These are phyloP conservation scores for Silybum marianum DNA, from an alignment of 129 eudicot genomes.

Conservation along the genomic window DNA sequence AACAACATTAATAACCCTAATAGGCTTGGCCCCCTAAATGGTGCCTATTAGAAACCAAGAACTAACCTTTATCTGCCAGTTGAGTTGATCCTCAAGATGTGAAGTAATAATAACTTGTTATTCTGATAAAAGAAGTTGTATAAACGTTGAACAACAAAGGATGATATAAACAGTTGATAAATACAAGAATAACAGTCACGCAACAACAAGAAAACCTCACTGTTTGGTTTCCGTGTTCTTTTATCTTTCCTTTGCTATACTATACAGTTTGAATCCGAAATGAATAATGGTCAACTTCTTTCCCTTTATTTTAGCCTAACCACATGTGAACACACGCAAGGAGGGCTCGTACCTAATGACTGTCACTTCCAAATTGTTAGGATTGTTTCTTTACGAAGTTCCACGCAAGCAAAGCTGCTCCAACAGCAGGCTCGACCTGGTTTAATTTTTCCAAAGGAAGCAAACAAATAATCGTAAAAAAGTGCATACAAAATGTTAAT, in stretches of 20 bases:
- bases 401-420: conserved; percentile 97
- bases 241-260: conserved; percentile 19
- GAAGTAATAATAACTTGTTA: neutral
- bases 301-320: neutral
- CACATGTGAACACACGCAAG: neutral
- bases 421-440: conserved; percentile 98
- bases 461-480: neutral
- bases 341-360: neutral
- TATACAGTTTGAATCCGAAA: conserved; percentile 26
- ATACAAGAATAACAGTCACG: neutral
- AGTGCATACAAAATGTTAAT: neutral
- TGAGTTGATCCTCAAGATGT: too few relatives aligned
- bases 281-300: conserved; percentile 5
- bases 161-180: conserved; percentile 14
- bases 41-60: neutral
- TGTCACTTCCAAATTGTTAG: conserved; percentile 22
- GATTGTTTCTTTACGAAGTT: conserved; percentile 56
- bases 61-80: too few relatives aligned
- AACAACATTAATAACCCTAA: too few relatives aligned
- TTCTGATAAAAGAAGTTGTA: neutral
- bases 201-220: conserved; percentile 15
- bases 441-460: conserved; percentile 15
- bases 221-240: conserved; percentile 23
- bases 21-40: too few relatives aligned
- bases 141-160: neutral